These are phyloP conservation scores for Artemisia argyi DNA, from an alignment of 129 eudicot species.

Conservation along the genomic window DNA sequence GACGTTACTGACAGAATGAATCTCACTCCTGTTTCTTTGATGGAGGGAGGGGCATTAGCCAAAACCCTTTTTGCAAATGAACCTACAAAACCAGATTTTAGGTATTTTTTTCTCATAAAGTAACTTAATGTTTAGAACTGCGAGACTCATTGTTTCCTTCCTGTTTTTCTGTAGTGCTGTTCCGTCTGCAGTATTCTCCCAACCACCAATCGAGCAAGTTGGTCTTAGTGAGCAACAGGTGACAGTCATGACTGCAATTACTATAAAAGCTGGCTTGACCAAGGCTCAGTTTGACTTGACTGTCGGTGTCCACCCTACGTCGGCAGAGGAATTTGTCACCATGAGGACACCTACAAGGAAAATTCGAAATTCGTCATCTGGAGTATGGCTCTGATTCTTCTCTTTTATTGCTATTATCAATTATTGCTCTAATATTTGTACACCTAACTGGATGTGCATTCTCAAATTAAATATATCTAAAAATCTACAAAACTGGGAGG, in stretches of 20 bases:
- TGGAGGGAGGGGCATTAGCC: slow-evolving; percentile 98
- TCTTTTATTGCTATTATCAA: too few species aligned
- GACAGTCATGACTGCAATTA: slow-evolving; percentile 19
- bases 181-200: slow-evolving; percentile 95
- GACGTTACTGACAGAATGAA: too few species aligned
- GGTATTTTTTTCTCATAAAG: slow-evolving; percentile 35
- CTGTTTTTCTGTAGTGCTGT: slow-evolving; percentile 54
- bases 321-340: slow-evolving; percentile 99
- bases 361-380: too few species aligned
- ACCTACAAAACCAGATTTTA: slow-evolving; percentile 93
- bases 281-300: slow-evolving; percentile 93
- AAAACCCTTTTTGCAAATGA: slow-evolving; percentile 86
- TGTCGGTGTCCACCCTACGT: slow-evolving; percentile 90
- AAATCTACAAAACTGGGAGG: too few species aligned
- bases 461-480: too few species aligned
- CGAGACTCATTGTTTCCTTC: slow-evolving; percentile 16
- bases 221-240: slow-evolving; percentile 98
- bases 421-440: background rate
- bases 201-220: too few species aligned
- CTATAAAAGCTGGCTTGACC: slow-evolving; percentile 81
- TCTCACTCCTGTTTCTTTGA: slow-evolving; percentile 99
- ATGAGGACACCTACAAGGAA: too few species aligned
- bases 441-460: too few species aligned
- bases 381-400: too few species aligned
- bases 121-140: slow-evolving; percentile 1